These are phyloP conservation scores for Cornus controversa DNA, from an alignment of 148 eudicot genomes.

Conservation along the genomic window DNA sequence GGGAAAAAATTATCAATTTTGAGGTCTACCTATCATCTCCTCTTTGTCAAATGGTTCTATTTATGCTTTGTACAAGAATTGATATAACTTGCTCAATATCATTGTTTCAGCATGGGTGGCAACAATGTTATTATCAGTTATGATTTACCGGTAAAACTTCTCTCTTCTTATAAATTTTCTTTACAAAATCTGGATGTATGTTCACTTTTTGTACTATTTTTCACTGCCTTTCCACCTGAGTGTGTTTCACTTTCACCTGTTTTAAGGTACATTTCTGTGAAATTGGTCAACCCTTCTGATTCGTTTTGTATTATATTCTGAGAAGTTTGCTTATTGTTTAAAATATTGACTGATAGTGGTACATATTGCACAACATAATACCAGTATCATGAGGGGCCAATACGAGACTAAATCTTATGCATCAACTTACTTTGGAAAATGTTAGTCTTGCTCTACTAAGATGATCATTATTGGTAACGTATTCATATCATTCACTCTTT, in stretches of 20 bases:
- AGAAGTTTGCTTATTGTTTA: too few relatives aligned
- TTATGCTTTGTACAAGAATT: not conserved
- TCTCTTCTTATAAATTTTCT: not conserved
- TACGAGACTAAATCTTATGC: too few relatives aligned
- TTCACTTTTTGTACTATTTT: not conserved
- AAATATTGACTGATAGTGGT: too few relatives aligned
- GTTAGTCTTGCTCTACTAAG: too few relatives aligned
- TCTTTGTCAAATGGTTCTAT: not conserved
- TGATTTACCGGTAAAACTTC: slow-evolving; percentile 38
- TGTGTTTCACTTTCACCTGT: too few relatives aligned
- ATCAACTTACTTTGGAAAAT: too few relatives aligned
- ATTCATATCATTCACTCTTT: too few relatives aligned
- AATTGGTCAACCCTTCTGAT: not conserved
- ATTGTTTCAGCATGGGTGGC: slow-evolving; percentile 35
- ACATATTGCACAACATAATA: too few relatives aligned
- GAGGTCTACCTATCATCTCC: slow-evolving; percentile 22
- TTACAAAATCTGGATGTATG: not conserved
- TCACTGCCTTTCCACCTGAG: not conserved
- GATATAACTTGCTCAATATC: not conserved
- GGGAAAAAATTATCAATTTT: slow-evolving; percentile 43
- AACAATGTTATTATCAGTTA: slow-evolving; percentile 37
- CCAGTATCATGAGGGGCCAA: too few relatives aligned
- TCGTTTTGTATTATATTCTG: not conserved
- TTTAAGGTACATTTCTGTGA: not conserved
- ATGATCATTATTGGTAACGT: too few relatives aligned